Percentiles rank a stretch among this genome's conserved stretches.
Conservation (phyloP, 2,329 filamentous ascomycete genomes). For the Xylariaceae sp. region DNA sequence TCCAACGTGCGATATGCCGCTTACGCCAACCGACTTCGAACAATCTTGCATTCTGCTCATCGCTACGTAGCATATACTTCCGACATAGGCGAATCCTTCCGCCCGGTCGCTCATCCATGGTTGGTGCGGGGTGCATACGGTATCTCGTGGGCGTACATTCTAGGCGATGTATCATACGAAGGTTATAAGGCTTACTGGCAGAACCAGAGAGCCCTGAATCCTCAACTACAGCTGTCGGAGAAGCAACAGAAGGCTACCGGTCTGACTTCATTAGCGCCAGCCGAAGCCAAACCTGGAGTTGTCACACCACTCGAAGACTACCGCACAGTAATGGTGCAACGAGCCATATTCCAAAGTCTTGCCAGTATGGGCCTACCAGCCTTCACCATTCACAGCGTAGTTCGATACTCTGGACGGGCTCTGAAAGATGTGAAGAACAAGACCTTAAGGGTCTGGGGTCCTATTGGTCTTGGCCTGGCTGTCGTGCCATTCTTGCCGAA, state of each 20-base stretch:
- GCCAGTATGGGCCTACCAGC: constrained; percentile 94
- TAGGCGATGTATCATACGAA: constrained; percentile 90
- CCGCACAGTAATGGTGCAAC: constrained; percentile 86
- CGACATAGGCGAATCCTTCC: constrained; percentile 95
- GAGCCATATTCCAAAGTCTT: constrained; percentile 86
- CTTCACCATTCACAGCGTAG: constrained; percentile 91
- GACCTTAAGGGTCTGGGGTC: constrained; percentile 80
- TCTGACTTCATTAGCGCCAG: constrained; percentile 43
- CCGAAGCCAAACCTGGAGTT: constrained; percentile 46
- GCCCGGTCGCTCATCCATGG: constrained; percentile 86
- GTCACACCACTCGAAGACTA: constrained; percentile 85
- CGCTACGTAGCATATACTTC: constrained; percentile 97
- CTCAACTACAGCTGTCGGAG: constrained; percentile 62
- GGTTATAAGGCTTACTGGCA: constrained; percentile 93
- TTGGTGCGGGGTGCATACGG: constrained; percentile 85
- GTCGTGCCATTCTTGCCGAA: constrained; percentile 83
- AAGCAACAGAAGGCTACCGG: constrained; percentile 57
- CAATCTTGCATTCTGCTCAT: constrained; percentile 87
- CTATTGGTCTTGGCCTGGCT: constrained; percentile 81
- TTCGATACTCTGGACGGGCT: constrained; percentile 85
- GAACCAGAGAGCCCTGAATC: constrained; percentile 78
- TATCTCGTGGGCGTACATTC: constrained; percentile 89
- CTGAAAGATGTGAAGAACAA: constrained; percentile 82
- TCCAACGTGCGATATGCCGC: constrained; percentile 88
- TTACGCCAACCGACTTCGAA: constrained; percentile 84